Conservation (phyloP, 2,329 filamentous ascomycete genomes). For the Diaporthe citrichinensis region DNA sequence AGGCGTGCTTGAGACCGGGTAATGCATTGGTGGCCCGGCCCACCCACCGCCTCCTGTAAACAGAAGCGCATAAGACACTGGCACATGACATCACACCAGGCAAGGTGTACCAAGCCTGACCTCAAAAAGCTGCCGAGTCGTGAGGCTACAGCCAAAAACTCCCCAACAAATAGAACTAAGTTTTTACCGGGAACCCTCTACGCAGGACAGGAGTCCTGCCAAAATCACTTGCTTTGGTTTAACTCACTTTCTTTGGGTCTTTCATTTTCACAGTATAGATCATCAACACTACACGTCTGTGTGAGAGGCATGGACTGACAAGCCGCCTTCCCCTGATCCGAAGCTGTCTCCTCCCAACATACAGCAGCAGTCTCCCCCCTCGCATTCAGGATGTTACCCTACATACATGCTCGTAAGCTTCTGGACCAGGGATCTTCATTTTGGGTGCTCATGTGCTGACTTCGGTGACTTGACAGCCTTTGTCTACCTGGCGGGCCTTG, state of each 20-base stretch:
- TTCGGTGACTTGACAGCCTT: slow-evolving; percentile 55
- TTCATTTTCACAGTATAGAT: background rate
- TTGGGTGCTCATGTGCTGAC: slow-evolving; percentile 40
- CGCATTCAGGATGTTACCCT: slow-evolving; percentile 50
- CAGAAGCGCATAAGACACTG: slow-evolving; percentile 1
- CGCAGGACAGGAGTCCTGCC: background rate
- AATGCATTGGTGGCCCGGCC: background rate
- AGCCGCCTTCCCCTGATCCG: background rate
- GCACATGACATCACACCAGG: slow-evolving; percentile 35
- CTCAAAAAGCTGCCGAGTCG: slow-evolving; percentile 31
- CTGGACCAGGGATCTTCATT: too few species aligned
- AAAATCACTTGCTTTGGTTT: background rate
- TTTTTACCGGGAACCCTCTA: background rate
- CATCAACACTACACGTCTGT: background rate
- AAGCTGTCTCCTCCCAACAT: background rate
- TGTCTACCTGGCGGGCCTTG: slow-evolving; percentile 54
- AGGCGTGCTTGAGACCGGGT: background rate
- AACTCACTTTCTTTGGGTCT: background rate
- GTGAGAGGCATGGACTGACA: slow-evolving; percentile 38
- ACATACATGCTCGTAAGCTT: slow-evolving; percentile 51
- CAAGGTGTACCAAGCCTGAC: background rate
- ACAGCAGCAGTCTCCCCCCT: background rate
- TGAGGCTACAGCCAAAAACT: background rate
- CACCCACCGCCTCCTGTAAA: background rate
- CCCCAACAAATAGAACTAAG: slow-evolving; percentile 9